Conservation (phyloP, 345 rosid species). For the Durio zibethinus region DNA sequence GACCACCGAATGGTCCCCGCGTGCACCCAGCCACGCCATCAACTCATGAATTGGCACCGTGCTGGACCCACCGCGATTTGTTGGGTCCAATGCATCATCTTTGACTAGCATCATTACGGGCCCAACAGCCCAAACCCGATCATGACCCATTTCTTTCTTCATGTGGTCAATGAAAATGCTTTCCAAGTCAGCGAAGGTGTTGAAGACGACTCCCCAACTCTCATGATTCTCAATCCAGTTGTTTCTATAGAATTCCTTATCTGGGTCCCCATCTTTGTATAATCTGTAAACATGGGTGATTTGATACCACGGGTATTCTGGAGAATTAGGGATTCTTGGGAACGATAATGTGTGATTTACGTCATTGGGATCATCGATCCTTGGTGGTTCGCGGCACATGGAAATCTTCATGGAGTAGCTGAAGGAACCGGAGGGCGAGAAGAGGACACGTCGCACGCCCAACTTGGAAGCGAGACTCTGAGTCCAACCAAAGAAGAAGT, state of each 20-base stretch:
- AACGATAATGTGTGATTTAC: slow-evolving; percentile 22
- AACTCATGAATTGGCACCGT: slow-evolving; percentile 13
- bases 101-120: slow-evolving; percentile 23
- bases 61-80: slow-evolving; percentile 28
- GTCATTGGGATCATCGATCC: slow-evolving; percentile 17
- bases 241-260: slow-evolving; percentile 30
- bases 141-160: slow-evolving; percentile 24
- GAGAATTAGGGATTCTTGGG: slow-evolving; percentile 39
- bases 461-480: slow-evolving; percentile 39
- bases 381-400: slow-evolving; percentile 30
- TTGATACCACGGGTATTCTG: slow-evolving; percentile 39
- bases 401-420: slow-evolving; percentile 25
- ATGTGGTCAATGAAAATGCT: slow-evolving; percentile 37
- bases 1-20: slow-evolving; percentile 34
- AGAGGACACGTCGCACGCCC: slow-evolving; percentile 43
- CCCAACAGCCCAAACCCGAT: slow-evolving; percentile 42
- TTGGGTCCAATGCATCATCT: neutral
- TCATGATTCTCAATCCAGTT: slow-evolving; percentile 26
- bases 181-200: slow-evolving; percentile 51
- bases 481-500: slow-evolving; percentile 76
- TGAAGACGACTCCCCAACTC: slow-evolving; percentile 59
- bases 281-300: slow-evolving; percentile 23
- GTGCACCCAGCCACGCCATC: slow-evolving; percentile 48
- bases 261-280: slow-evolving; percentile 32
- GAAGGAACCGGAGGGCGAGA: slow-evolving; percentile 55